A percentile compares a stretch with the other conserved stretches of the same genome.
These are phyloP conservation scores for Colletotrichum nymphaeae DNA, from an alignment of 2,329 filamentous ascomycete genomes.

Conservation along the genomic window DNA sequence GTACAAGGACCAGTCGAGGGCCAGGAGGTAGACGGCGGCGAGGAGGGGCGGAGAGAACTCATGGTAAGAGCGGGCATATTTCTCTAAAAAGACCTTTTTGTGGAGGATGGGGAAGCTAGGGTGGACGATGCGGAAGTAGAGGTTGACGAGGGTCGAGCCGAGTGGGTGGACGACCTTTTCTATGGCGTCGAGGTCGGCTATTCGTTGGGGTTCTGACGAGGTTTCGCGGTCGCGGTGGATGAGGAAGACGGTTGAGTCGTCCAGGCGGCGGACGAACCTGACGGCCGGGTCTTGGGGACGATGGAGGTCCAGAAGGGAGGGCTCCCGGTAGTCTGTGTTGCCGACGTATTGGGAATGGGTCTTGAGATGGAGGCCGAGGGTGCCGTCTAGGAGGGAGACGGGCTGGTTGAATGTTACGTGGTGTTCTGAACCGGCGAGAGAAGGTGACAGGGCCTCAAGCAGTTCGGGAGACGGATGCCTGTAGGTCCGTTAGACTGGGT, in stretches of 20 bases:
- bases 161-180: conserved; percentile 72
- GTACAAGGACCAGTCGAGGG: conserved; percentile 70
- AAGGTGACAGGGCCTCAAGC: conserved; percentile 34
- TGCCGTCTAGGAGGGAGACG: conserved; percentile 49
- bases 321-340: conserved; percentile 68
- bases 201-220: conserved; percentile 53
- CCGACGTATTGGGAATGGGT: conserved; percentile 72
- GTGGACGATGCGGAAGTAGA: conserved; percentile 74
- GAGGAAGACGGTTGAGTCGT: conserved; percentile 49
- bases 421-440: conserved; percentile 34
- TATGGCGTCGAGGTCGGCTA: conserved; percentile 59
- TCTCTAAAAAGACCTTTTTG: conserved; percentile 71
- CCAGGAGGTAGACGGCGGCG: conserved; percentile 71
- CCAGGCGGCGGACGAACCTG: conserved; percentile 46
- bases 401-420: conserved; percentile 30
- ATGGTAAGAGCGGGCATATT: conserved; percentile 66
- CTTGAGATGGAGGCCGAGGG: conserved; percentile 66
- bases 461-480: conserved; percentile 36
- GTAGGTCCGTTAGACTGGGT: conserved; percentile 6
- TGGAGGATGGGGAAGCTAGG: conserved; percentile 69
- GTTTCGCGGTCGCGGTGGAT: conserved; percentile 49
- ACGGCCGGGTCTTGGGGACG: conserved; percentile 57
- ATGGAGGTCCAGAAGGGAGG: conserved; percentile 66
- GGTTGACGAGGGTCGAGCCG: conserved; percentile 71
- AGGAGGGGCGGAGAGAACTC: conserved; percentile 70